Conservation (phyloP, 441 rosid species). For the Corymbia citriodora region DNA sequence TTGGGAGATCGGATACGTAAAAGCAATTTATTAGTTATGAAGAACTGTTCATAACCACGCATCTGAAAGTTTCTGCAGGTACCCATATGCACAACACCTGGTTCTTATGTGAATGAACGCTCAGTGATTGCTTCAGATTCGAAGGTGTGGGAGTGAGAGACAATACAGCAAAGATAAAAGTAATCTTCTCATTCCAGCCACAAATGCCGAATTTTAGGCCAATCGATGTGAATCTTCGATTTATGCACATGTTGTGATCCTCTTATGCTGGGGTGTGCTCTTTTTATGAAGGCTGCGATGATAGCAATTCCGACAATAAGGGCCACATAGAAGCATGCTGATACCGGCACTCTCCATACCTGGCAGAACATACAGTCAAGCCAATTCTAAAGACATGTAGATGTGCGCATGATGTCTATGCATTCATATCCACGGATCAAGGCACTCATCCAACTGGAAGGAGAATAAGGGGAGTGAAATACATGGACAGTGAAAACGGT, state of each 20-base stretch:
- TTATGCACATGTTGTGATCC: background rate
- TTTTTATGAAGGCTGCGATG: background rate
- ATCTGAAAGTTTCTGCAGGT: background rate
- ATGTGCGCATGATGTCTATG: background rate
- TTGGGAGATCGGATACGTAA: background rate
- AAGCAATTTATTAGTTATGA: background rate
- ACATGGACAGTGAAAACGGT: background rate
- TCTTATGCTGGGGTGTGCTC: background rate
- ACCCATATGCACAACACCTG: background rate
- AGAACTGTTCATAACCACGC: background rate
- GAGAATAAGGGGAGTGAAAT: background rate
- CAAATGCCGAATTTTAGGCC: conserved; percentile 40
- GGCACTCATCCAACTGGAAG: background rate
- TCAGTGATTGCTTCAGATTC: background rate
- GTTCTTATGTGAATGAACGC: background rate
- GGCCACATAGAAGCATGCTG: background rate
- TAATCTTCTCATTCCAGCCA: conserved; percentile 24
- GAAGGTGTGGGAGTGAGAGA: background rate
- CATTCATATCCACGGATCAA: background rate
- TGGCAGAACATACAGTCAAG: conserved; percentile 7
- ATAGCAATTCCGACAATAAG: conserved; percentile 16
- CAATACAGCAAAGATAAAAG: background rate
- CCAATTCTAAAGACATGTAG: background rate
- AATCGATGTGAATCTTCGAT: conserved; percentile 19
- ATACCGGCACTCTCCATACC: conserved; percentile 6